Evolutionary conservation across 495 filamentous ascomycete genomes (phyloP), one percentile per base, ranked within the genome.

Genomic region (Penicillium canescens): DNA sequence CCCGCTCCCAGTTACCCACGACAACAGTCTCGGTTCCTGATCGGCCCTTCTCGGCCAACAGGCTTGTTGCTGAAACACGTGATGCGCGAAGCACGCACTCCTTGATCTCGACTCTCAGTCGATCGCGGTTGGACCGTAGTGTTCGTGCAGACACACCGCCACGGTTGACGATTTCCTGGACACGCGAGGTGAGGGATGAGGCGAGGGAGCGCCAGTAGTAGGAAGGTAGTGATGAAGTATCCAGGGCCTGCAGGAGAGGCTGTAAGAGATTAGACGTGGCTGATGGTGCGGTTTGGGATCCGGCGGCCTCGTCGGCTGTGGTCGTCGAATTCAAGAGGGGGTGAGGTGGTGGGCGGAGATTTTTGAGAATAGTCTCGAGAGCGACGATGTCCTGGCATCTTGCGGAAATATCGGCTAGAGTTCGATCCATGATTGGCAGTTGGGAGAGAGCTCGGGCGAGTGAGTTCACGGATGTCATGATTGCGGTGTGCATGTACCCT

Each of bases 191-290:
- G 45, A 98, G 80, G 36, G 82, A 85, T 0, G 87, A 84, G 0
- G 94, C 94, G 54, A 98, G 79, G 13, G 85, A 85, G 23, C 94
- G 79, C 89, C 93, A 98, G 74, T 95, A 98, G 60, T 91, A 92
- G 0, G 90, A 94, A 5, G 90, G 84, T 18, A 99, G 74, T 0
- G 89, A 92, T 0, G 88, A 82, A 0, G 92, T 96, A 66, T 99
- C 94, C 14, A 99, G 80, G 21, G 86, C 77, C n/a, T 77, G 70
- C 36, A 96, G 78, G 3, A 98, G 72, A 3, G 86, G 88, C 23
- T 84, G 80, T 2, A 96, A 75, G 57, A 96, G 83, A 48, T 88
- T 91, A 3, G 57, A 39, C 43, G 55, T 62, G 36, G 18, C 50
- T 36, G 49, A 42, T 23, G 12, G 18, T 11, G 51, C 37, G 9